Conservation (phyloP, 2,329 filamentous ascomycete species). For the Fusarium udum region DNA sequence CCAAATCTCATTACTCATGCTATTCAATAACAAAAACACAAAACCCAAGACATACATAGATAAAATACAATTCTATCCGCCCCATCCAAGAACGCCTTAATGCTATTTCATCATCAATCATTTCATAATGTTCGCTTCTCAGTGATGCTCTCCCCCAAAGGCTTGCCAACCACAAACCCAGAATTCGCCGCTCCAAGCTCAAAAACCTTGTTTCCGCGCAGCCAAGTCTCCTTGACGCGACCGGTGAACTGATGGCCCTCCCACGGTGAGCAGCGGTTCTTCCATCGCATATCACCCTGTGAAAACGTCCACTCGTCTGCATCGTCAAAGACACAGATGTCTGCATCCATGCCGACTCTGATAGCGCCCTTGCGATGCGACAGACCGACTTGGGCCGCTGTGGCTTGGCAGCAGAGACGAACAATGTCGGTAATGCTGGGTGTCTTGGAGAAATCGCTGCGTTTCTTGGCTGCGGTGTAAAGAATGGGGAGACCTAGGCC, state of each 20-base stretch:
- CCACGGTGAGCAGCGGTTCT: constrained; percentile 92
- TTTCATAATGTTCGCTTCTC: constrained; percentile 60
- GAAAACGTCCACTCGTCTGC: constrained; percentile 78
- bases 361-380: constrained; percentile 80
- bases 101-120: constrained; percentile 8
- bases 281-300: constrained; percentile 87
- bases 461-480: constrained; percentile 76
- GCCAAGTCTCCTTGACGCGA: constrained; percentile 85
- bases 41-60: not conserved
- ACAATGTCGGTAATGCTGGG: constrained; percentile 80
- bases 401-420: constrained; percentile 85
- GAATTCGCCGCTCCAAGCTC: constrained; percentile 64
- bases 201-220: constrained; percentile 81
- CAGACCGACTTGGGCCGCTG: constrained; percentile 87
- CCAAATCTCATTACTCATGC: constrained; percentile 19
- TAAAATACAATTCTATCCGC: not conserved
- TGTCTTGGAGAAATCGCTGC: constrained; percentile 59
- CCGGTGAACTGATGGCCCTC: constrained; percentile 82
- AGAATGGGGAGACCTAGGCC: constrained; percentile 92
- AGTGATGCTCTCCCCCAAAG: constrained; percentile 65
- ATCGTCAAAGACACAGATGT: constrained; percentile 93
- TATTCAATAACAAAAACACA: constrained; percentile 1
- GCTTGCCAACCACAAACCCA: constrained; percentile 61
- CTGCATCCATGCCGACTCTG: constrained; percentile 83
- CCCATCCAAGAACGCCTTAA: constrained; percentile 2